Percentiles rank a stretch among this genome's conserved stretches.
Evolutionary conservation across 495 filamentous ascomycete genomes (phyloP).

Genomic region (Hypoxylon fragiforme): DNA sequence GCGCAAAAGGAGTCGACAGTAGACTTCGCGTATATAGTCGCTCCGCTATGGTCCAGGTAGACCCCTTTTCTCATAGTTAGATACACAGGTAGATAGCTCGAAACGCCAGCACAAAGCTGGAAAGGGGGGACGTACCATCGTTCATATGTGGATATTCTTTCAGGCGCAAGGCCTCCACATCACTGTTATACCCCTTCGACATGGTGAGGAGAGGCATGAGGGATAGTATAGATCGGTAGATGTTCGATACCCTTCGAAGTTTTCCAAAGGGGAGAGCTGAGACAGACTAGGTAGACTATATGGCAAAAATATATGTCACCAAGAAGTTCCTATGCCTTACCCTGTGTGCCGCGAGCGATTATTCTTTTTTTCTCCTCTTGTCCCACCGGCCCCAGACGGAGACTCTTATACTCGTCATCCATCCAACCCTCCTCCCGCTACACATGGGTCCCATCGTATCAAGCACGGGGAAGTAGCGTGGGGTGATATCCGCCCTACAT

Average conservation of each 20-base stretch:
- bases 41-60: constrained; percentile 77
- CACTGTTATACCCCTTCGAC: constrained; percentile 40
- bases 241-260: neutral
- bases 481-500: constrained; percentile 38
- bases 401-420: constrained; percentile 29
- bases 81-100: neutral
- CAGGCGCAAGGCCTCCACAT: constrained; percentile 47
- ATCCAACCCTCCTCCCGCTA: constrained; percentile 18
- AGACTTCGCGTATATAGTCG: constrained; percentile 71
- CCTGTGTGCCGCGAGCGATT: too few species aligned
- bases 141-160: constrained; percentile 55
- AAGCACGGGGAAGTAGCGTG: constrained; percentile 30
- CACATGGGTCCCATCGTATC: constrained; percentile 17
- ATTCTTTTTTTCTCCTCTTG: too few species aligned
- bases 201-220: constrained; percentile 28
- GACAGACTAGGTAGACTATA: neutral
- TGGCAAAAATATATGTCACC: neutral
- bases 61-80: constrained; percentile 33
- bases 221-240: neutral
- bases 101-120: too few species aligned
- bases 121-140: constrained; percentile 39
- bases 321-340: constrained; percentile 12
- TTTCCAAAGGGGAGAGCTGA: neutral
- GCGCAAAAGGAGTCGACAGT: constrained; percentile 61
- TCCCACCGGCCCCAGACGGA: constrained; percentile 11